Base-by-base conservation (phyloP, 1,284 basidiomycete genomes). In the Moesziomyces sp. region DNA sequence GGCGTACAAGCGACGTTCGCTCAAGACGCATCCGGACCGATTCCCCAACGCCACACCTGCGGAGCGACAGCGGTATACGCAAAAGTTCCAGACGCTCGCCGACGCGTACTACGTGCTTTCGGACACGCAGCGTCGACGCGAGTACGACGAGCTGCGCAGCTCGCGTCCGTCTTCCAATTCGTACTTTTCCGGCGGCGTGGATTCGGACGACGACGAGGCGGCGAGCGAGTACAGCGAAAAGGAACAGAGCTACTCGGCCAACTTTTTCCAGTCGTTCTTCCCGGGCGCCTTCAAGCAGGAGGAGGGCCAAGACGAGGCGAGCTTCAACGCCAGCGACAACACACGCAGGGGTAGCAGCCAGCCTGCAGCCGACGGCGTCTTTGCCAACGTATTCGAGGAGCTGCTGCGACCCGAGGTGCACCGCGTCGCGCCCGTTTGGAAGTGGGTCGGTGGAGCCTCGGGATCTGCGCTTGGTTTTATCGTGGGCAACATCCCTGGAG, bases 61-160 rank as follows among this genome's bases (percentile, higher is more conserved):
- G 10, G 91, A 96, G 85, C 91, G 89, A 83, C 89, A 89, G 74
- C 85, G 83, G 23, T 90, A 76, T 53, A 85, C 77, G 52, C 83
- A 74, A 74, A 84, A 75, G 65, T 84, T 77, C 90, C 82, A 84
- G 59, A 70, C 76, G n/a, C 91, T 97, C 65, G 93, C 95, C 52
- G 94, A 98, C 86, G 95, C 95, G 11, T 97, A 97, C 86, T 98
- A 94, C 84, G 92, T 97, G 9, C 89, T 98, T 26, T 95, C 93
- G 0, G 93, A 97, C 85, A 85, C 89, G 2, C 78, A 73, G 18
- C 87, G 89, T 45, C 87, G 94, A 54, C 88, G 92, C 56, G 94
- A 97, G 85, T 97, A 97, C 68, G 80, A 79, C 34, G 46, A 55
- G 49, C 56, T 77, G 19, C 68, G 73, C 7, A 21, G 19, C 24